Percentiles rank a stretch among this genome's conserved stretches.
Conservation (phyloP, 2,329 filamentous ascomycete genomes). For the Stachybotrys chartarum region DNA sequence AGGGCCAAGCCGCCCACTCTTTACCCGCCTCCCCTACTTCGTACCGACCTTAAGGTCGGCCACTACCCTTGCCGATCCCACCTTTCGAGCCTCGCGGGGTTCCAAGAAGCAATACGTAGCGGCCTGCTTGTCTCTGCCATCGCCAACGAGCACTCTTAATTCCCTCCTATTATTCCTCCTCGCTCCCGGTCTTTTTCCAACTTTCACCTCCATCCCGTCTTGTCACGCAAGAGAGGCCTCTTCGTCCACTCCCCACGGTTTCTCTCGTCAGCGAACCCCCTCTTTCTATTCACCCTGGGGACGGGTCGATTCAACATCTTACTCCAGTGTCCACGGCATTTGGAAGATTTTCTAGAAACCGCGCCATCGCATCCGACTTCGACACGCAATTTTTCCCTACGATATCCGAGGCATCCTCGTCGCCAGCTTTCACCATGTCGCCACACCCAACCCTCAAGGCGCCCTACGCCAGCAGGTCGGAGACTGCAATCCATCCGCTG, state of each 20-base stretch:
- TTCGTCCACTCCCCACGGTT: not conserved
- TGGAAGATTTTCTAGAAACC: not conserved
- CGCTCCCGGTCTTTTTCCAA: not conserved
- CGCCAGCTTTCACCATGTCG: constrained; percentile 18
- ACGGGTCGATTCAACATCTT: not conserved
- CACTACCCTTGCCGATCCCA: not conserved
- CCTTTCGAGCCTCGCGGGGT: not conserved
- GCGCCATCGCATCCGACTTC: not conserved
- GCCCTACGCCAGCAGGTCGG: constrained; percentile 45
- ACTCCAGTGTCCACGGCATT: not conserved
- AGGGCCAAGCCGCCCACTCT: not conserved
- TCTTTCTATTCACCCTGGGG: not conserved
- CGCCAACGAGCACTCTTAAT: not conserved
- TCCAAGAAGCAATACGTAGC: not conserved
- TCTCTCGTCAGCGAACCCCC: not conserved
- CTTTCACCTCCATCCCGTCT: not conserved
- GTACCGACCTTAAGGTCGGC: too few relatives aligned
- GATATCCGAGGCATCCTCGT: not conserved
- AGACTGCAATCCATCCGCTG: constrained; percentile 48
- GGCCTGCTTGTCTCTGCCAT: not conserved
- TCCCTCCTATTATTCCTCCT: not conserved
- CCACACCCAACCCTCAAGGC: constrained; percentile 41
- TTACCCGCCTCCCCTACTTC: not conserved
- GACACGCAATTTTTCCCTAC: not conserved
- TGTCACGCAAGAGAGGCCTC: not conserved